Evolutionary conservation across 2,329 filamentous ascomycete species (phyloP), one percentile per base, ranked within the genome.

Genomic region (Colletotrichum lentis): DNA sequence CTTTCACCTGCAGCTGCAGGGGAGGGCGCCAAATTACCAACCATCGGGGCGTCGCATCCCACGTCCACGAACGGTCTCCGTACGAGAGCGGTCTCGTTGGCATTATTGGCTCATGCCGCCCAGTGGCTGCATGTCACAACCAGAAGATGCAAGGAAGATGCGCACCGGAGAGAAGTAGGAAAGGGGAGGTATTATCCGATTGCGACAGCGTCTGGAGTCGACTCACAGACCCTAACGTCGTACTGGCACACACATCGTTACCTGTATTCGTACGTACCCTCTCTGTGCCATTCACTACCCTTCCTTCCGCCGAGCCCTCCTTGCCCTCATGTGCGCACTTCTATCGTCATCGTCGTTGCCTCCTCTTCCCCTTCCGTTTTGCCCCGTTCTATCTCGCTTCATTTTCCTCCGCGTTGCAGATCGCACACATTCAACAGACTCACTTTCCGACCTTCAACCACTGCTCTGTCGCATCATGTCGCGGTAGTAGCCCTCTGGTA

Each of bases 271-370:
- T 35, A 35, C 31, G 8, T 35, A 35, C 31, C 31, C 31, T 35
- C 31, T 35, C 43, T 14, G 44, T 46, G n/a, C 31, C 27, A 46
- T 59, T 47, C 55, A 64, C 54, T 54, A 67, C 54, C 59, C 27
- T 64, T 27, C 62, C 50, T 55, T 44, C 57, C 46, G 50, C 27
- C 27, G 41, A 43, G 61, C 60, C 64, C 64, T 64, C 35, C 10
- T 14, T 55, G 44, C 50, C 64, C 63, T 69, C 52, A 27, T 64
- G 52, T 69, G 60, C 58, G 50, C 64, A 70, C 20, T 50, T 54
- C 24, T 43, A 54, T 63, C 64, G 67, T 63, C 67, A 67, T 69
- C 67, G 55, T 58, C 57, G 67, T 58, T 63, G 64, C 58, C 64
- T 63, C 53, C 41, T 58, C 52, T 22, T 39, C 10, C 20, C 49